Base-by-base conservation (phyloP, 148 eudicot genomes). In the Tetragonia tetragonoides region DNA sequence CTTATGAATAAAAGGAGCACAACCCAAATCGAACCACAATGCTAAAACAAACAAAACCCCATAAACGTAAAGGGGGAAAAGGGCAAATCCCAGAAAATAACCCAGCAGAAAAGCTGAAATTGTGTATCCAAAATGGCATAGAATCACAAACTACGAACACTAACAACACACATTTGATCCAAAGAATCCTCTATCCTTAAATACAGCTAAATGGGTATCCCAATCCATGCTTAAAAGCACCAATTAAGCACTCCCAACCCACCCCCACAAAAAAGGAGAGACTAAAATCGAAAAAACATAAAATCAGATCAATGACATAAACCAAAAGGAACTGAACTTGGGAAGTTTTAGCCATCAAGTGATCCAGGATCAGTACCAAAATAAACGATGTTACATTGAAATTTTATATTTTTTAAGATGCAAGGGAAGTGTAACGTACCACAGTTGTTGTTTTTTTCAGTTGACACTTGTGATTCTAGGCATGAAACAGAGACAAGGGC, bases 91-190 rank as follows among this genome's bases (percentile, higher is more conserved):
- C 59, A 73, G 3, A 54, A 76, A 24, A 70, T 24, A 70, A 59
- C 12, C 60, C 57, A 41, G 9, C 54, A 40, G 6, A 68, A 40
- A 80, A 3, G 9, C 47, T 10, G 20, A 4, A 63, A 62, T 51
- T 61, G 28, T 20, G 23, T 24, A 75, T 2, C 20, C 23, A 81
- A 24, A 53, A 62, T 53, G 37, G 41, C 59, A 71, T 11, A 15
- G 21, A 81, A 23, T 49, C 73, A 42, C 66, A 71, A 75, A n/a
- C 68, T 42, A 3, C 41, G 20, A 71, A 39, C 46, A 44, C 68
- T 44, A 74, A 82, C 67, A 81, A 72, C 42, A 67, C 60, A 78
- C 66, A 82, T 77, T 73, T 60, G 75, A 82, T 78, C 81, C 77
- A 73, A 20, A 76, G 21, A 78, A 76, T 62, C 40, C 39, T 14